Conservation (phyloP, 2,329 filamentous ascomycete species). For the Magnaporthiopsis rhizophila region DNA sequence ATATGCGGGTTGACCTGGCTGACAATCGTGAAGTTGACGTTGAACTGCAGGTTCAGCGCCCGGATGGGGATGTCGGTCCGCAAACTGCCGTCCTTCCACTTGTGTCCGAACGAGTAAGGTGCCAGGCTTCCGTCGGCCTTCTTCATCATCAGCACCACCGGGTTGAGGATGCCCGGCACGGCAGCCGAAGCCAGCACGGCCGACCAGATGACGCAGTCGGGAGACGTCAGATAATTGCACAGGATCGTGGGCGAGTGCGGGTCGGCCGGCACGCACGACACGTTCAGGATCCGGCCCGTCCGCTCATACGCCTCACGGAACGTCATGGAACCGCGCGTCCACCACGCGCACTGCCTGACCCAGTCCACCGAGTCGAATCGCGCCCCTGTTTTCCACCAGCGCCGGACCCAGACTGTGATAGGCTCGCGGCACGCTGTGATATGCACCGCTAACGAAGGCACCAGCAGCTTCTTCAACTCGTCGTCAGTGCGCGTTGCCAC, state of each 20-base stretch:
- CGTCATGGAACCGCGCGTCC: slow-evolving; percentile 82
- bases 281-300: slow-evolving; percentile 89
- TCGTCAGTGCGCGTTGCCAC: slow-evolving; percentile 86
- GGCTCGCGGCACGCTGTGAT: slow-evolving; percentile 82
- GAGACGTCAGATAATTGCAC: slow-evolving; percentile 89
- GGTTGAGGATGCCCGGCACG: slow-evolving; percentile 92
- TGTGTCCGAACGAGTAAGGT: slow-evolving; percentile 95
- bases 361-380: slow-evolving; percentile 91
- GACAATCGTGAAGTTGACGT: slow-evolving; percentile 94
- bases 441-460: slow-evolving; percentile 75
- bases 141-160: slow-evolving; percentile 89
- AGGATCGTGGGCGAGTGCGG: slow-evolving; percentile 88
- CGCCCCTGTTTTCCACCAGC: slow-evolving; percentile 90
- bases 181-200: slow-evolving; percentile 91
- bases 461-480: slow-evolving; percentile 75
- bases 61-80: slow-evolving; percentile 94
- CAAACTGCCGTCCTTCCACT: slow-evolving; percentile 96
- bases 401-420: slow-evolving; percentile 64
- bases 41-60: slow-evolving; percentile 91
- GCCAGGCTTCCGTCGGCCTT: slow-evolving; percentile 65
- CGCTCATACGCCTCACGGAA: slow-evolving; percentile 92
- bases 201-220: slow-evolving; percentile 97
- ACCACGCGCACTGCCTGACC: slow-evolving; percentile 82
- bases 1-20: slow-evolving; percentile 91
- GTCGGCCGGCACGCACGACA: slow-evolving; percentile 91